Base-by-base conservation (phyloP, 1,139 yeast genomes). In the Yamadazyma kanchanaburiensis region DNA sequence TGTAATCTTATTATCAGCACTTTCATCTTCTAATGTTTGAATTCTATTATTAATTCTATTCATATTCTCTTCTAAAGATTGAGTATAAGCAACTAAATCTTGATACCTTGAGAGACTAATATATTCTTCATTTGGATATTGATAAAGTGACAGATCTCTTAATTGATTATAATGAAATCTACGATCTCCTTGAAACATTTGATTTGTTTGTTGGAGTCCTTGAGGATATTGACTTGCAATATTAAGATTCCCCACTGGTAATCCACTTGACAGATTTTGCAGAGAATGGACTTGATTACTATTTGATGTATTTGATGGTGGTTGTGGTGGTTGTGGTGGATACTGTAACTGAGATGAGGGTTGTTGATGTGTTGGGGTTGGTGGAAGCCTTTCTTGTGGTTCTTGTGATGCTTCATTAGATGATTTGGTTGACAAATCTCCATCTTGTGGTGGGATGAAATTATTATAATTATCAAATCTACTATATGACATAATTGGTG, bases 1-100 rank as follows among this genome's bases (percentile, higher is more conserved):
- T 22, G 42, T 45, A 9, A 43, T 43, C 17, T 33, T 40, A 15
- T 33, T 39, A 27, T 43, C 48, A 6, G 43, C 47, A 34, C 31
- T 39, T 21, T 43, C 48, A 27, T 39, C 45, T 26, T 43, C 48
- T 16, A 42, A 32, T 8, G 27, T 12, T 24, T 39, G 39, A 12
- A 49, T 36, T 17, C 52, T 24, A n/a, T 34, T 31, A 30, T 58
- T 60, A 48, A 64, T 55, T 15, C 37, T 43, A 21, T 37, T 38
- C 33, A 64, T 38, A 30, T 45, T 53, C 15, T 53, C 56, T 37
- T 63, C 65, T 15, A 64, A 43, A 1, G 55, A 42, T 21, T 55
- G 58, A 3, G 70, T 59, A 36, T 62, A 62, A 7, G 48, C 43
- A 15, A 60, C 58, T 29, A 64, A 49, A 28, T 62, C 64, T 31